Base-by-base conservation (phyloP, 2,329 filamentous ascomycete species). In the Ophiostoma novo-ulmi region DNA sequence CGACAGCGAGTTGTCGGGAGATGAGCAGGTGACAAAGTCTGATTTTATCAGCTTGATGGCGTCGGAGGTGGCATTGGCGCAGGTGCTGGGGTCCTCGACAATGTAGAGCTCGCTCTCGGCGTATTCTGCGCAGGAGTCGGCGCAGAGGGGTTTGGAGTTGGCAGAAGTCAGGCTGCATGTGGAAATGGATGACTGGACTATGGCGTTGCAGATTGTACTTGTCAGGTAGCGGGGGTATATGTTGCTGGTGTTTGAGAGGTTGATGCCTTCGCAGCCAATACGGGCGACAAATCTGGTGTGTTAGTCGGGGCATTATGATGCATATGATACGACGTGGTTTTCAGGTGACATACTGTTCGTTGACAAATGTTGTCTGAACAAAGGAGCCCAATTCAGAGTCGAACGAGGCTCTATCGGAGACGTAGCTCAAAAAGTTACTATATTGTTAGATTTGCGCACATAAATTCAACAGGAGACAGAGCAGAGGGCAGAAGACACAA, bases 201-300 rank as follows among this genome's bases (percentile, higher is more conserved):
- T 91, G 74, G 92, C 87, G 83, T 96, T 98, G 85, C 95, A 99
- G 74, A 99, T 86, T 74, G 96, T 90, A 73, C 91, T 95, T 66
- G 89, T 95, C 5, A 94, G 97, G 81, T 94, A 99, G 76, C 95
- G 90, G 67, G 95, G 94, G 80, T 99, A 99, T 77, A 94, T 87
- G 76, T 91, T 86, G 75, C 88, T 90, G 4, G 93, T 90, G 78
- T 97, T 91, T 70, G 87, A 88, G 71, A 94, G 85, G 77, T 95
- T 88, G 76, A 97, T 84, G 73, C 87, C 86, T 67, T 86, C 84
- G 79, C 95, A 99, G 70, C 94, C 94, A 74, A 99, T 86, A 67
- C 93, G 83, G 69, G 86, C 84, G 78, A 91, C 85, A 80, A 94
- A 99, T 83, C 94, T 98, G 67, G 5, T 2, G 20, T 71, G 36